These are phyloP conservation scores for Clausena lansium DNA, from an alignment of 345 rosid species.

Conservation along the genomic window DNA sequence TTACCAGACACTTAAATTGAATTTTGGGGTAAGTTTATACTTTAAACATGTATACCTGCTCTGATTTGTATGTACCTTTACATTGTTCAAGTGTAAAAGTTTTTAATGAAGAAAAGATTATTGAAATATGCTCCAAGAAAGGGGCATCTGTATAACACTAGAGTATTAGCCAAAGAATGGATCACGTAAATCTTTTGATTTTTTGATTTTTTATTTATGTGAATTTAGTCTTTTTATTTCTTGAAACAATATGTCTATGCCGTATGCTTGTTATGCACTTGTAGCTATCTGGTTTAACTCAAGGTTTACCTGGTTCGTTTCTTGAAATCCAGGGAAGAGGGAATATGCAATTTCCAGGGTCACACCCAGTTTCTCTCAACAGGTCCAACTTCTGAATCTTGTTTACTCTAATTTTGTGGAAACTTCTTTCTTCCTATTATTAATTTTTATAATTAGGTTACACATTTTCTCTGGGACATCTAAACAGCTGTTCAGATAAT, in stretches of 20 bases:
- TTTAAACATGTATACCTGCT: neutral
- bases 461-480: neutral
- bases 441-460: neutral
- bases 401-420: neutral
- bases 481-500: neutral
- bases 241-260: neutral
- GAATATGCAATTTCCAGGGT: conserved; percentile 70
- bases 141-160: neutral
- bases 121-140: neutral
- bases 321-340: conserved; percentile 58
- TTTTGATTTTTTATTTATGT: neutral
- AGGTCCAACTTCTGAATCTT: conserved; percentile 41
- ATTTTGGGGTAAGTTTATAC: conserved; percentile 43
- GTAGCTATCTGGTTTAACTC: conserved; percentile 13
- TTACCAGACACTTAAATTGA: conserved; percentile 66
- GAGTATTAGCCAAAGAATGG: neutral
- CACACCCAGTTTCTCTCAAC: conserved; percentile 85
- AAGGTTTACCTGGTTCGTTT: conserved; percentile 19
- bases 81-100: neutral
- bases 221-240: neutral
- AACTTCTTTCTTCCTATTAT: conserved; percentile 5
- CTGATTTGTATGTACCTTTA: neutral
- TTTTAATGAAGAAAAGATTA: neutral
- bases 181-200: neutral
- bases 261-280: conserved; percentile 10